Percentiles rank a stretch among this genome's conserved stretches.
Evolutionary conservation across 2,329 filamentous ascomycete genomes (phyloP).

Genomic region (Penicillium concentricum): DNA sequence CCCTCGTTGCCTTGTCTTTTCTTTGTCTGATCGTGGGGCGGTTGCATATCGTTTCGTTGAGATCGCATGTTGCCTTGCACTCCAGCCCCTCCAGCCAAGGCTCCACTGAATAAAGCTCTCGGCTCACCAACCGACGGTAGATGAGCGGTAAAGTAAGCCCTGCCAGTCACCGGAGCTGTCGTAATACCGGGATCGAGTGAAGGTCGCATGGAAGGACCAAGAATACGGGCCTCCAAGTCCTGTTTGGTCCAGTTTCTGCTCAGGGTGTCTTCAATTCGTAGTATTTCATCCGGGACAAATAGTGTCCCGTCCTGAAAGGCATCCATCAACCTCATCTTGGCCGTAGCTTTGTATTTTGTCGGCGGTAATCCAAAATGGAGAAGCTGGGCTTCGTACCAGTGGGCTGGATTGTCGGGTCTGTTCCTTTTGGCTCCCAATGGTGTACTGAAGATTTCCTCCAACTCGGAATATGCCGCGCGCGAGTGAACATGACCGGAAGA

Average conservation of each 20-base stretch:
- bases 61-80: neutral
- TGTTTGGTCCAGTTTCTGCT: slow-evolving; percentile 55
- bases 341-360: slow-evolving; percentile 58
- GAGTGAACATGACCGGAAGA: slow-evolving; percentile 45
- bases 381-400: slow-evolving; percentile 64
- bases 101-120: too few relatives aligned
- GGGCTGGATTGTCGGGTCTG: slow-evolving; percentile 53
- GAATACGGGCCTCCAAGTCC: slow-evolving; percentile 32
- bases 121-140: neutral
- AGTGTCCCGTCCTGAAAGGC: slow-evolving; percentile 53
- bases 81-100: neutral
- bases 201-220: neutral
- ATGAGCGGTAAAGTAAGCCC: rapidly evolving
- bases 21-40: neutral
- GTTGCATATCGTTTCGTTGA: neutral
- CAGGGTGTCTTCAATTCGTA: slow-evolving; percentile 56
- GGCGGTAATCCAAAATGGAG: slow-evolving; percentile 60
- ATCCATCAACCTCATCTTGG: slow-evolving; percentile 59
- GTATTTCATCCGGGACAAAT: slow-evolving; percentile 50
- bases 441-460: slow-evolving; percentile 44
- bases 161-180: neutral
- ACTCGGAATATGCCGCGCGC: slow-evolving; percentile 46
- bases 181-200: too few relatives aligned
- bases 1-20: neutral
- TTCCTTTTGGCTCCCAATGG: neutral